Evolutionary conservation across 768 basidiomycete species (phyloP).

Genomic region (Pisolithus microcarpus): DNA sequence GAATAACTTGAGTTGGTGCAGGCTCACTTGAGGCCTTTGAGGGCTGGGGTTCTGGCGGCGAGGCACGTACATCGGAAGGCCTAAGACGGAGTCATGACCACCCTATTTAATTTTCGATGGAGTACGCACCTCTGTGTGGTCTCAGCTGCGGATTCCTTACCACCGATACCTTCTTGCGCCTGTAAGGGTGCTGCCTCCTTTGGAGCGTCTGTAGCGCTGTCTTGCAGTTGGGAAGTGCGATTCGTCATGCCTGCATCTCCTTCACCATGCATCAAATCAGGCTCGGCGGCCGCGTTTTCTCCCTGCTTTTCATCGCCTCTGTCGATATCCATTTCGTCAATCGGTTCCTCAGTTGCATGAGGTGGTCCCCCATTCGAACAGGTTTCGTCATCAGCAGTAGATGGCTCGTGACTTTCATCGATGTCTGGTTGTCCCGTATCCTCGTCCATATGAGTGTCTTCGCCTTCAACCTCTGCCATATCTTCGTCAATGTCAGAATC

Average conservation of each 20-base stretch:
- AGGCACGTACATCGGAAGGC: constrained; percentile 1
- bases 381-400: constrained; percentile 11
- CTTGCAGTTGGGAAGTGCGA: constrained; percentile 11
- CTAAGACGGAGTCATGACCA: constrained; percentile 4
- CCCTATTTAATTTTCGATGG: background rate
- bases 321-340: constrained; percentile 14
- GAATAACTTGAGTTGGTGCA: constrained; percentile 8
- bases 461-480: constrained; percentile 26
- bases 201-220: constrained; percentile 17
- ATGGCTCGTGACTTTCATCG: constrained; percentile 13
- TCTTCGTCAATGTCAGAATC: constrained; percentile 31
- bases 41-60: constrained; percentile 6
- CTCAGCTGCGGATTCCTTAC: constrained; percentile 23
- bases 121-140: constrained; percentile 1
- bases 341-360: constrained; percentile 13
- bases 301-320: constrained; percentile 26
- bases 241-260: constrained; percentile 15
- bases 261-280: constrained; percentile 29
- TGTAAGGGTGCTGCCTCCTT: constrained; percentile 12
- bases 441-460: constrained; percentile 27
- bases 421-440: constrained; percentile 1
- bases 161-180: constrained; percentile 7
- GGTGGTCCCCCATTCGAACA: constrained; percentile 18
- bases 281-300: constrained; percentile 25
- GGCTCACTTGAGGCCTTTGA: constrained; percentile 3